Evolutionary conservation across 108 stramenopile genomes (phyloP).

Genomic region (Hondaea fermentalgiana): DNA sequence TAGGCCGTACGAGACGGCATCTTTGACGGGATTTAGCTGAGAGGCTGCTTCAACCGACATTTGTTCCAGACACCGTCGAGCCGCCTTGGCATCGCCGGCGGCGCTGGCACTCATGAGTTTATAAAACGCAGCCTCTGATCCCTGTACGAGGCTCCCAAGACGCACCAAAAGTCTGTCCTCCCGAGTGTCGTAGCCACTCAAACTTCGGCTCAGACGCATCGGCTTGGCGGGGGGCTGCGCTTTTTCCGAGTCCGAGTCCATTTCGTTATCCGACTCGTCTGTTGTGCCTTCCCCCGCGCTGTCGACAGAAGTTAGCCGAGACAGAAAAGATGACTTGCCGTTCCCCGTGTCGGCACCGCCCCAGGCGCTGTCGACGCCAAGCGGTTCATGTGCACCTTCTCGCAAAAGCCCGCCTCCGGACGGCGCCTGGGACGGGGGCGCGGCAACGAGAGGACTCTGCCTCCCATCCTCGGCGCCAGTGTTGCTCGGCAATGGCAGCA

Average conservation of each 20-base stretch:
- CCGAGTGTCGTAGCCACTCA: background rate
- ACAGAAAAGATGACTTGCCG: too few species aligned
- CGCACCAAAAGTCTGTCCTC: background rate
- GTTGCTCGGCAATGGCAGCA: too few species aligned
- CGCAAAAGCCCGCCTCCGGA: too few species aligned
- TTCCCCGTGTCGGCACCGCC: too few species aligned
- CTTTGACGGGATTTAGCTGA: slow-evolving; percentile 4
- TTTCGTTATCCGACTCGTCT: background rate
- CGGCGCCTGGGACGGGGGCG: too few species aligned
- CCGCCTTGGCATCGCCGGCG: background rate
- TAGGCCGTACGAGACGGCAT: background rate
- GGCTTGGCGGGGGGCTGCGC: background rate
- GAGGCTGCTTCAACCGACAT: background rate
- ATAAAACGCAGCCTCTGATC: background rate
- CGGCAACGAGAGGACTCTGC: too few species aligned
- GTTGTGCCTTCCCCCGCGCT: background rate
- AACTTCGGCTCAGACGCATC: background rate
- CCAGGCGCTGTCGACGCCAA: too few species aligned
- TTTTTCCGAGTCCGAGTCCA: background rate
- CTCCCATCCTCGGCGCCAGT: too few species aligned
- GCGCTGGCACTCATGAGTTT: background rate
- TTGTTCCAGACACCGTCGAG: background rate
- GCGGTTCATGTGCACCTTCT: too few species aligned
- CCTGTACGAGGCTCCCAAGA: background rate
- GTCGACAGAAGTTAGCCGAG: too few species aligned